A percentile compares a stretch with the other conserved stretches of the same genome.
phyloP scores from a whole-genome alignment of 2,329 filamentous ascomycete species.

The Lasiodiplodia hormozganensis region DNA sequence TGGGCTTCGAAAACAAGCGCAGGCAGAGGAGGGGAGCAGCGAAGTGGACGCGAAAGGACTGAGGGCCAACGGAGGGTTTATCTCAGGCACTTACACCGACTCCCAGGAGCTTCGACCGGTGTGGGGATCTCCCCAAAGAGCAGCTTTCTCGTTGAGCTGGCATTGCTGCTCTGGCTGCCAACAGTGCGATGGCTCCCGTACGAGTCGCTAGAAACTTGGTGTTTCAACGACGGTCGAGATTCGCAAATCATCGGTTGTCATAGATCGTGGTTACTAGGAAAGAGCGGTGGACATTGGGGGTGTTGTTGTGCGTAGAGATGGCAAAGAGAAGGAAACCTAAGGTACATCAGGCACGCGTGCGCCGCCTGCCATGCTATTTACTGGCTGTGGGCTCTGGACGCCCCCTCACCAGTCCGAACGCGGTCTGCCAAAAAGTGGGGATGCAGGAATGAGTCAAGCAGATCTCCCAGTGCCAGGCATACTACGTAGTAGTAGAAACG shows the following conservation, averaged over 20 bases:
- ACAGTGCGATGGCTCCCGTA: constrained; percentile 37
- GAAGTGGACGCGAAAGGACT: constrained; percentile 30
- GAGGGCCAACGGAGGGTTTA: constrained; percentile 26
- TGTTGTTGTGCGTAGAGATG: constrained; percentile 18
- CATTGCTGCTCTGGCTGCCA: constrained; percentile 43
- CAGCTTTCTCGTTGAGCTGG: constrained; percentile 46
- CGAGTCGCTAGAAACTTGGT: constrained; percentile 29
- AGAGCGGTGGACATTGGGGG: constrained; percentile 24
- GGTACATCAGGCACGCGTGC: constrained; percentile 41
- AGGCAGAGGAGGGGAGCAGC: constrained; percentile 5
- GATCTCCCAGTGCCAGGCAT: constrained; percentile 34
- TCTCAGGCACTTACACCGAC: constrained; percentile 28
- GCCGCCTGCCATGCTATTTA: constrained; percentile 34
- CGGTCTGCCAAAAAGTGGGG: constrained; percentile 32
- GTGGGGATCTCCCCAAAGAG: constrained; percentile 60
- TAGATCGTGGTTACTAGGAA: constrained; percentile 21
- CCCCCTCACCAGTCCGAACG: constrained; percentile 13
- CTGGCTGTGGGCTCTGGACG: not conserved
- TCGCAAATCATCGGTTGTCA: constrained; percentile 43
- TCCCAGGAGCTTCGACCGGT: constrained; percentile 44
- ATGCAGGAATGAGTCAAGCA: constrained; percentile 52
- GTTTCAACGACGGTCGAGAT: constrained; percentile 40
- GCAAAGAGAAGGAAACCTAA: constrained; percentile 36
- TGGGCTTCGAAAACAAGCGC: not conserved
- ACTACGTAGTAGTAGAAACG: constrained; percentile 38